Conservation (phyloP, 371 early-diverging fungal species). For the Fennellomyces sp. region DNA sequence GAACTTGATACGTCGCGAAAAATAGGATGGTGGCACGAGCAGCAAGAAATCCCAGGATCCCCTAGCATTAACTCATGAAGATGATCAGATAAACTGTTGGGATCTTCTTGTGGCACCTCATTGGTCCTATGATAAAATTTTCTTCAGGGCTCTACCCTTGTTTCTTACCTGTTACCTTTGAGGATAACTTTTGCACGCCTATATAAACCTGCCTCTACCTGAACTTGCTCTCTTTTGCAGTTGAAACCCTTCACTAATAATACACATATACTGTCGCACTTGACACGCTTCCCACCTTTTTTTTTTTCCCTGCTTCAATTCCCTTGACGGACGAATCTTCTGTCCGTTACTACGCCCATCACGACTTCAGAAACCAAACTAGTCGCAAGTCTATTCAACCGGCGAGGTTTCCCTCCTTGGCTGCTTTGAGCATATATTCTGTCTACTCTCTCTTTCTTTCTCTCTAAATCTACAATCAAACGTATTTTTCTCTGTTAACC, state of each 20-base stretch:
- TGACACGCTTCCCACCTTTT: no score
- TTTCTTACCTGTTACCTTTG: no score
- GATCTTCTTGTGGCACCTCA: no score
- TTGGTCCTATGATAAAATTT: no score
- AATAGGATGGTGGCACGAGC: neutral
- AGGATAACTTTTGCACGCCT: no score
- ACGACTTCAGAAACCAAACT: slow-evolving; percentile 72
- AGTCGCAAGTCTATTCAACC: slow-evolving; percentile 63
- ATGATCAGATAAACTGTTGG: no score
- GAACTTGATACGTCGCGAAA: slow-evolving; percentile 36
- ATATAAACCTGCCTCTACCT: no score
- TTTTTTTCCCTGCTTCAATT: slow-evolving; percentile 4
- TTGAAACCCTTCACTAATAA: neutral
- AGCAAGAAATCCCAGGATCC: neutral
- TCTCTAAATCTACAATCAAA: neutral
- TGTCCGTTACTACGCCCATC: slow-evolving; percentile 64
- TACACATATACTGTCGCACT: neutral
- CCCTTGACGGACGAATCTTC: slow-evolving; percentile 46
- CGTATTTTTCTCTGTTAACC: neutral
- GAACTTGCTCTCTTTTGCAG: neutral
- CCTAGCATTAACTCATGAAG: no score
- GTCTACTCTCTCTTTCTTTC: slow-evolving; percentile 2
- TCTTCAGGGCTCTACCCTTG: no score
- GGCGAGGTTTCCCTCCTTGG: slow-evolving; percentile 72
- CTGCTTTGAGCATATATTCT: slow-evolving; percentile 19